A percentile compares a stretch with the other conserved stretches of the same genome.
phyloP scores from a whole-genome alignment of 2,329 filamentous ascomycete species.

The Tolypocladium album region DNA sequence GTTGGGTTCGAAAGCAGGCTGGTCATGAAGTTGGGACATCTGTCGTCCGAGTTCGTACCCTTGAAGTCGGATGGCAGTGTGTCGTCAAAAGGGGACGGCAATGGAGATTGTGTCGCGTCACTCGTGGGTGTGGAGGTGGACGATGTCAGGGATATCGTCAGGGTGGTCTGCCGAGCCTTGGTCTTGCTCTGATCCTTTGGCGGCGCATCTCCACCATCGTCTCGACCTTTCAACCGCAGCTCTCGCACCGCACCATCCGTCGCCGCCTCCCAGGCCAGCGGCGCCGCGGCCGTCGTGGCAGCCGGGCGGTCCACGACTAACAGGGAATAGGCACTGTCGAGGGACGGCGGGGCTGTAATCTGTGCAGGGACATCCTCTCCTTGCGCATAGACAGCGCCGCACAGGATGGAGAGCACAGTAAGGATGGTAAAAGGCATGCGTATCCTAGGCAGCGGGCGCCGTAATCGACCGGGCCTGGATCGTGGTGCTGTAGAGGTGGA shows the following conservation, averaged over 20 bases:
- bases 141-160: neutral
- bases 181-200: neutral
- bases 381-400: slow-evolving; percentile 1
- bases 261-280: neutral
- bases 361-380: slow-evolving; percentile 1
- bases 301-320: neutral
- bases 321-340: neutral
- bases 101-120: slow-evolving; percentile 14
- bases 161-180: neutral
- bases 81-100: slow-evolving; percentile 59
- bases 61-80: slow-evolving; percentile 53
- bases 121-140: neutral
- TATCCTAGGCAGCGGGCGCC: neutral
- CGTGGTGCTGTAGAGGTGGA: neutral
- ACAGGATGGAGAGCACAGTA: slow-evolving; percentile 1
- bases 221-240: neutral
- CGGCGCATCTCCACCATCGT: neutral
- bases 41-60: slow-evolving; percentile 29
- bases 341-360: slow-evolving; percentile 1
- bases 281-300: neutral
- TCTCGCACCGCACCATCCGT: neutral
- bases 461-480: neutral
- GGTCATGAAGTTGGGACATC: slow-evolving; percentile 59
- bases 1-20: slow-evolving; percentile 53
- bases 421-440: slow-evolving; percentile 2